Base-by-base conservation (phyloP, 495 filamentous ascomycete genomes). In the Talaromyces ruber region DNA sequence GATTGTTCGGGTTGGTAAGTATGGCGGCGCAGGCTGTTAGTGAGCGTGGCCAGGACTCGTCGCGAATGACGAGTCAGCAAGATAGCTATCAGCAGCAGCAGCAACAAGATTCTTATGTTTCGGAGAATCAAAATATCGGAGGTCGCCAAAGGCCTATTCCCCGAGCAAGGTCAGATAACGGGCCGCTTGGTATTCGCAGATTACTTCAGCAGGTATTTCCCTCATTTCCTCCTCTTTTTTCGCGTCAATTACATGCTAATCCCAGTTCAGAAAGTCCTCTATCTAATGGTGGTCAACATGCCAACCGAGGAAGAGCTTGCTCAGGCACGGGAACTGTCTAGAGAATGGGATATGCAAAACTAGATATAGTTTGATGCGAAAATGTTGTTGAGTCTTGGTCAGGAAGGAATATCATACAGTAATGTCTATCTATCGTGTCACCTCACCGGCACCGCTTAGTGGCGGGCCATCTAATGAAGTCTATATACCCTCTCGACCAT, bases 231-330 rank as follows among this genome's bases (percentile, higher is more conserved):
- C 8, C 18, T 21, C 4, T 32, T 32, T 32, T 32, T 4, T 32
- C 9, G 4, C 2, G 5, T 7, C 26, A n/a, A 9, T 32, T n/a
- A 12, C 2, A 59, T 59, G 22, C 11, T 39, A 25, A 25, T 28
- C 9, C 11, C 11, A n/a, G 16, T 47, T 26, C 50, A 82, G 76
- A 70, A 78, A 69, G 76, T 82, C 1, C 58, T 82, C 14, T 84
- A 83, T 66, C 61, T 83, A 43, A 80, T 80, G 70, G 73, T 84
- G 61, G 78, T 81, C 14, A 81, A 83, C 65, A 71, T 82, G 67
- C 81, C 81, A 7, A 70, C 74, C 1, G 72, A 77, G 11, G 76
- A 75, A 34, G 77, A 82, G 61, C 67, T 82, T 68, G 68, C 60
- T 12, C 63, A 64, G n/a, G 72, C 71, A 1, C 58, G 65, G 50